Conservation (phyloP, 352 stramenopile species). For the Thraustochytrium sp. region DNA sequence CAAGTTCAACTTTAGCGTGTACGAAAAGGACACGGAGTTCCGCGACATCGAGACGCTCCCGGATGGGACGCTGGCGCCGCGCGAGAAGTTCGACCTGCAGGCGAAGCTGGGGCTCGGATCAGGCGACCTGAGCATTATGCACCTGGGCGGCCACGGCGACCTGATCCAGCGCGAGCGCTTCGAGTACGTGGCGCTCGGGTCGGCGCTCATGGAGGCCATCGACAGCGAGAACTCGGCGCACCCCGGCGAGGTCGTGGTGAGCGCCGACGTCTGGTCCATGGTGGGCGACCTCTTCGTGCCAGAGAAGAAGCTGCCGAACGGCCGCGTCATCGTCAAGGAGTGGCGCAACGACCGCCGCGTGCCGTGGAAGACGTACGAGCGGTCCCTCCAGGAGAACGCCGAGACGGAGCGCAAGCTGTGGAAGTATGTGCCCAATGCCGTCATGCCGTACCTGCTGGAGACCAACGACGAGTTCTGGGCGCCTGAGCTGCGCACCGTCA, state of each 20-base stretch:
- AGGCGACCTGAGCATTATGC: slow-evolving; percentile 59
- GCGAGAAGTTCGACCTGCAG: slow-evolving; percentile 56
- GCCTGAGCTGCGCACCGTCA: slow-evolving; percentile 79
- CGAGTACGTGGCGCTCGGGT: slow-evolving; percentile 82
- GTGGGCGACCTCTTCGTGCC: slow-evolving; percentile 60
- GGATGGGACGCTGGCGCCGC: neutral
- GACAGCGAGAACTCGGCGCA: slow-evolving; percentile 72
- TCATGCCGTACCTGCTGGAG: slow-evolving; percentile 70
- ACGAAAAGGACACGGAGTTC: slow-evolving; percentile 34
- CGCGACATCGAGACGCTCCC: neutral
- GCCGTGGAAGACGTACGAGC: slow-evolving; percentile 3
- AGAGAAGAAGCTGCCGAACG: neutral
- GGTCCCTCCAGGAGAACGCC: slow-evolving; percentile 1
- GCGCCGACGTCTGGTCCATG: slow-evolving; percentile 65
- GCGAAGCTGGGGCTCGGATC: slow-evolving; percentile 89
- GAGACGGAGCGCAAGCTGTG: slow-evolving; percentile 75
- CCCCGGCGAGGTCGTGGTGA: slow-evolving; percentile 79
- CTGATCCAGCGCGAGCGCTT: slow-evolving; percentile 67
- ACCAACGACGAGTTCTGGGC: slow-evolving; percentile 85
- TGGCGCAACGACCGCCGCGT: neutral
- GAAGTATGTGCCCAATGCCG: slow-evolving; percentile 79
- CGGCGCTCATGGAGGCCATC: slow-evolving; percentile 82
- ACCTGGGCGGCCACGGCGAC: slow-evolving; percentile 66
- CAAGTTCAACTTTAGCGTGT: slow-evolving; percentile 49
- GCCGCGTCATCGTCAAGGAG: slow-evolving; percentile 2